Evolutionary conservation across 371 early-diverging fungal species (phyloP).

Genomic region (Synchytrium microbalum): DNA sequence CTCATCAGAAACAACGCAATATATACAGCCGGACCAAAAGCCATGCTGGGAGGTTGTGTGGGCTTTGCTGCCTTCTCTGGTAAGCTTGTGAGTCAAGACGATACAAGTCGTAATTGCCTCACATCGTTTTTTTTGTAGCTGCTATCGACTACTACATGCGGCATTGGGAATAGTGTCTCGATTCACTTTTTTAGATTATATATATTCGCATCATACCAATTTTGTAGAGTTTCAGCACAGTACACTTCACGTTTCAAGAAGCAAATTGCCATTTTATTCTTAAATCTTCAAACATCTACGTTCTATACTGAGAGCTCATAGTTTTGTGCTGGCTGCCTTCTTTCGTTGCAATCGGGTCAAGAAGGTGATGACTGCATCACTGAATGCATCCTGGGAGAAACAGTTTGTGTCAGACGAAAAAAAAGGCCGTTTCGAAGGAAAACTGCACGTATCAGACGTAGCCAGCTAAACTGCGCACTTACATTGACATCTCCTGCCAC

Average conservation of each 20-base stretch:
- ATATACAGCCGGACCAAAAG: slow-evolving; percentile 26
- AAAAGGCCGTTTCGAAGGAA: too few relatives aligned
- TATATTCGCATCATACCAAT: too few relatives aligned
- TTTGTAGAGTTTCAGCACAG: background rate
- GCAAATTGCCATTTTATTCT: background rate
- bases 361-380: too few relatives aligned
- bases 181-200: too few relatives aligned
- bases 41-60: slow-evolving; percentile 65
- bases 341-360: too few relatives aligned
- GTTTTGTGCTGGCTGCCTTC: too few relatives aligned
- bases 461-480: too few relatives aligned
- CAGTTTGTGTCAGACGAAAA: too few relatives aligned
- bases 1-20: background rate
- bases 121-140: background rate
- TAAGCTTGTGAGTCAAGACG: slow-evolving; percentile 19
- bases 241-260: background rate
- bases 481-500: too few relatives aligned
- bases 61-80: slow-evolving; percentile 93
- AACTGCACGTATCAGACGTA: too few relatives aligned
- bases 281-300: background rate
- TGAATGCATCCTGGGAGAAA: too few relatives aligned
- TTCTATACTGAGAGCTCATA: too few relatives aligned
- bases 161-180: background rate
- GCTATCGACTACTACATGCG: background rate
- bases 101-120: background rate